A percentile compares a stretch with the other conserved stretches of the same genome.
Conservation (phyloP, 345 rosid species). For the Rubroshorea leprosula region DNA sequence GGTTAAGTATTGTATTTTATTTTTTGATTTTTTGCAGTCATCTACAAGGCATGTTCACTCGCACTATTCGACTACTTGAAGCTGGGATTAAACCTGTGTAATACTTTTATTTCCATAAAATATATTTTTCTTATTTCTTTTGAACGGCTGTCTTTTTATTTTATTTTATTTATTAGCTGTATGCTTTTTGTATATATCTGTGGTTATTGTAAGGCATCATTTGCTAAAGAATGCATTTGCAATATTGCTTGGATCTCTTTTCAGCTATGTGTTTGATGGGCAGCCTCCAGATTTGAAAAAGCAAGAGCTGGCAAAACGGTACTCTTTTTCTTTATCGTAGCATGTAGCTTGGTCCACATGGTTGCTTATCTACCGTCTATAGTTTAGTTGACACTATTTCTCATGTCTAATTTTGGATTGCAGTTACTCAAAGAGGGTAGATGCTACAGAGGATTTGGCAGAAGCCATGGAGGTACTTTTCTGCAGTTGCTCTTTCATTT, state of each 20-base stretch:
- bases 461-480: slow-evolving; percentile 59
- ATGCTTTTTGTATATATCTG: too few relatives aligned
- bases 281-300: slow-evolving; percentile 84
- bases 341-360: not conserved
- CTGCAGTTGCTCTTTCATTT: not conserved
- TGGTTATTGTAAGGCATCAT: not conserved
- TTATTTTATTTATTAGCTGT: not conserved
- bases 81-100: slow-evolving; percentile 97
- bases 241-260: slow-evolving; percentile 6
- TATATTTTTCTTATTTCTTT: slow-evolving; percentile 8
- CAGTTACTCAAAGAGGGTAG: slow-evolving; percentile 76
- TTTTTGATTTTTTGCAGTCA: slow-evolving; percentile 41
- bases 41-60: slow-evolving; percentile 88
- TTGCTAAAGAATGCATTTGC: not conserved
- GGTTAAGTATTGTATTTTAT: not conserved
- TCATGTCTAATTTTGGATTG: slow-evolving; percentile 15
- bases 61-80: slow-evolving; percentile 91
- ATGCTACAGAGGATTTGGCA: slow-evolving; percentile 64
- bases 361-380: not conserved
- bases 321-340: not conserved
- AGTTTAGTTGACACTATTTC: not conserved
- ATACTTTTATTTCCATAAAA: slow-evolving; percentile 22
- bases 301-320: slow-evolving; percentile 91
- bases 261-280: slow-evolving; percentile 87
- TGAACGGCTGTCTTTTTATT: not conserved